Conservation (phyloP, 2,329 filamentous ascomycete species). For the Cucurbitaria berberidis region DNA sequence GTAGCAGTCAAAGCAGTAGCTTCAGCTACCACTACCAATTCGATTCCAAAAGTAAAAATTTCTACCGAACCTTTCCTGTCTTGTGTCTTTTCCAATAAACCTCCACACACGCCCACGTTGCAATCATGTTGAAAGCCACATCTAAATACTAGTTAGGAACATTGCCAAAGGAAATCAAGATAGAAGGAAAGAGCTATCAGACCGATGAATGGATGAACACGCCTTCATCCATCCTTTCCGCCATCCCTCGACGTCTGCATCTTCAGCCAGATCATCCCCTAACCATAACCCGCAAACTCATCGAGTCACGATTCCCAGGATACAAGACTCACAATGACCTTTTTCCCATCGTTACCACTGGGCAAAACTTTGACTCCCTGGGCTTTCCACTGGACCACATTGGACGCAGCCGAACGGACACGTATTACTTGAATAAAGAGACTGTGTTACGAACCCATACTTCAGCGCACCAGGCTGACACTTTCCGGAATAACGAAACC, state of each 20-base stretch:
- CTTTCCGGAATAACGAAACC: constrained; percentile 74
- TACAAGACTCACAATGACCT: constrained; percentile 80
- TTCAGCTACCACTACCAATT: background rate
- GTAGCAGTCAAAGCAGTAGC: background rate
- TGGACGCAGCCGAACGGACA: constrained; percentile 85
- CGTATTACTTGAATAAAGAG: constrained; percentile 88
- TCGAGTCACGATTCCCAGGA: constrained; percentile 84
- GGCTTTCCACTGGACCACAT: constrained; percentile 89
- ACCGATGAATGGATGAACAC: constrained; percentile 88
- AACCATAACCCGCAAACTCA: constrained; percentile 86
- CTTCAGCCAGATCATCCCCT: constrained; percentile 90
- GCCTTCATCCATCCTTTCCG: constrained; percentile 73
- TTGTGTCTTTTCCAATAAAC: background rate
- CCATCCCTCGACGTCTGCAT: constrained; percentile 81
- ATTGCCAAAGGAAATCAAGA: constrained; percentile 52
- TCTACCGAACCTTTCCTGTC: background rate
- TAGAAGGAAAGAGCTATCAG: constrained; percentile 68
- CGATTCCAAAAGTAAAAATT: background rate
- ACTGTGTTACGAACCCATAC: constrained; percentile 93
- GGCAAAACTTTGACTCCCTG: constrained; percentile 95
- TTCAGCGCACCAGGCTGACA: constrained; percentile 86
- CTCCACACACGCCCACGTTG: background rate
- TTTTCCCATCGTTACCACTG: constrained; percentile 81
- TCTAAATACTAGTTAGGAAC: constrained; percentile 26
- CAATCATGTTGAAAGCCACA: background rate